Evolutionary conservation across 352 stramenopile genomes (phyloP).

Genomic region (Globisporangium cederbergense): DNA sequence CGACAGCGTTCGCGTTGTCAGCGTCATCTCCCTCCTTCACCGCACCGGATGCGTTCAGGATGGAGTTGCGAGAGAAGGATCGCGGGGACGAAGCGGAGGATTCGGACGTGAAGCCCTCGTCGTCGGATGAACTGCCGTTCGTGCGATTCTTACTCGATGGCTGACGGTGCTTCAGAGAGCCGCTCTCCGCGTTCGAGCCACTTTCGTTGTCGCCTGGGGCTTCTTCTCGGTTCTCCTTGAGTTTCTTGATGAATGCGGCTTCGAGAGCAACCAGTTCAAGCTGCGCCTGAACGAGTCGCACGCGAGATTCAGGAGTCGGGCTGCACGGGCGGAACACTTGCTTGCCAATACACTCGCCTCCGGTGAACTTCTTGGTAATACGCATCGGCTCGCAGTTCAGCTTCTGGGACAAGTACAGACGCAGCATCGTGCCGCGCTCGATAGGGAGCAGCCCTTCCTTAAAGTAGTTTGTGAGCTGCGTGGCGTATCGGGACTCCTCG

Average conservation of each 20-base stretch:
- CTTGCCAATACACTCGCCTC: slow-evolving; percentile 89
- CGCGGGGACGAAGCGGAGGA: slow-evolving; percentile 21
- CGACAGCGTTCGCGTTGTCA: slow-evolving; percentile 66
- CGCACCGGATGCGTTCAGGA: slow-evolving; percentile 1
- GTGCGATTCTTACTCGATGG: slow-evolving; percentile 24
- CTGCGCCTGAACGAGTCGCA: slow-evolving; percentile 71
- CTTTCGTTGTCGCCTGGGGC: slow-evolving; percentile 50
- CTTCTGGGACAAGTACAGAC: slow-evolving; percentile 89
- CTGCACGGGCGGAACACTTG: slow-evolving; percentile 80
- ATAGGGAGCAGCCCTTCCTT: slow-evolving; percentile 80
- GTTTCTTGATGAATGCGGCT: slow-evolving; percentile 68
- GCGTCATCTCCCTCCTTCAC: slow-evolving; percentile 26
- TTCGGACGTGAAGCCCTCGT: slow-evolving; percentile 29
- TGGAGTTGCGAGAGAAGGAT: neutral
- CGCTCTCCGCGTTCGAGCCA: slow-evolving; percentile 8
- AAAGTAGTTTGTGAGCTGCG: slow-evolving; percentile 79
- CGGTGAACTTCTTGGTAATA: slow-evolving; percentile 93
- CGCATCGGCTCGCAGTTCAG: slow-evolving; percentile 92
- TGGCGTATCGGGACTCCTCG: slow-evolving; percentile 73
- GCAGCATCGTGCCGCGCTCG: slow-evolving; percentile 87
- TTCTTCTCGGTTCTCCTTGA: slow-evolving; percentile 81
- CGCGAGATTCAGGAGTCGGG: slow-evolving; percentile 57
- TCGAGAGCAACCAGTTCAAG: slow-evolving; percentile 70
- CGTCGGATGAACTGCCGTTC: slow-evolving; percentile 18
- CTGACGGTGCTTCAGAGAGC: neutral